Percentiles rank a stretch among this genome's conserved stretches.
Conservation (phyloP, 2,329 filamentous ascomycete species). For the Fusarium acutatum region DNA sequence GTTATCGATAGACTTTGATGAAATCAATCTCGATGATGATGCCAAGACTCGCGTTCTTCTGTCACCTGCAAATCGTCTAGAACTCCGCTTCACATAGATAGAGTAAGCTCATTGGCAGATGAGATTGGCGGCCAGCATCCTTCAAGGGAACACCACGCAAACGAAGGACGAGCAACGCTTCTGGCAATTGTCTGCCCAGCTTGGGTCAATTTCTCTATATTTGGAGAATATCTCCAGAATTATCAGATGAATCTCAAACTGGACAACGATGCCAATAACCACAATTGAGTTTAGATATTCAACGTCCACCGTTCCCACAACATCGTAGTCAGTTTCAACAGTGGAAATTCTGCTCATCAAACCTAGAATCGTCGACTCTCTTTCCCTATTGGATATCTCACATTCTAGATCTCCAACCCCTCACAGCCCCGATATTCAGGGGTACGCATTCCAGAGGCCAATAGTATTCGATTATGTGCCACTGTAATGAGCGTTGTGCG, state of each 20-base stretch:
- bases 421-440: constrained; percentile 33
- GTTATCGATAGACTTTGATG: constrained; percentile 9
- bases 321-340: background rate
- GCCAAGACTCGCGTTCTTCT: constrained; percentile 22
- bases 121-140: background rate
- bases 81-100: background rate
- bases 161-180: background rate
- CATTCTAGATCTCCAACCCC: constrained; percentile 25
- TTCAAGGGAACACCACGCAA: background rate
- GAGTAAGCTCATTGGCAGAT: background rate
- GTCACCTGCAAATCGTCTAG: background rate
- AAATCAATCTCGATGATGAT: constrained; percentile 15
- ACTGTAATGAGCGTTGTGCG: background rate
- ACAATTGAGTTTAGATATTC: constrained; percentile 15
- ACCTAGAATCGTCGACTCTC: background rate
- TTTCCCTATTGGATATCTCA: constrained; percentile 16
- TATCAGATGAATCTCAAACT: constrained; percentile 1
- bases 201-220: background rate
- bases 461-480: background rate
- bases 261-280: constrained; percentile 2
- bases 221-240: background rate
- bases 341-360: background rate
- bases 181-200: background rate
- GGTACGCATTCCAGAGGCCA: constrained; percentile 17
- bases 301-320: background rate